Base-by-base conservation (phyloP, 257 asterid species). In the Solanum commersonii region DNA sequence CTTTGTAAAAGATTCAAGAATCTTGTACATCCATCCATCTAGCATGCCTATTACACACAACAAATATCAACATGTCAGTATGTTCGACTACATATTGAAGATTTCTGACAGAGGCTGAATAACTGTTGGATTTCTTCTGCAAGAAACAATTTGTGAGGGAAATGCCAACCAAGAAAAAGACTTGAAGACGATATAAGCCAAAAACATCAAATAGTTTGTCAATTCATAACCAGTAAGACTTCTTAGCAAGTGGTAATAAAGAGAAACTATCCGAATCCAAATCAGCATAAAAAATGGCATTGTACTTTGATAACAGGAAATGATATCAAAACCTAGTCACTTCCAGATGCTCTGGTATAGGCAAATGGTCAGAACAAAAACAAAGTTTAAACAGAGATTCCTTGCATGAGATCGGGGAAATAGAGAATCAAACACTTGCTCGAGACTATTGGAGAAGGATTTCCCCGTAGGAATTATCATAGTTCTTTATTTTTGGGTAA, bases 21-120 rank as follows among this genome's bases (percentile, higher is more conserved):
- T 84, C 89, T 96, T 93, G 93, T 88, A 92, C 98, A 95, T 95
- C 99, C 99, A 97, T 94, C 93, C 93, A 90, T 95, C 99, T 79
- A 97, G 94, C 99, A 97, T 93, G 78, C 99, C 99, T 97, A 95
- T 81, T 84, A 78, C 65, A 77, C 38, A 67, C 70, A 73, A 49
- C 5, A 88, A 37, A 20, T 52, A 52, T 8, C 37, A 44, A 27
- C 15, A 42, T 44, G 38, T 79, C 65, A 42, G 63, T 42, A 29
- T 42, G 63, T 25, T 42, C 18, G 65, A 14, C 60, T n/a, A 78
- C 35, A 78, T 78, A 29, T 8, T 42, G 65, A 79, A 42, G 38
- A 44, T 25, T 44, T 44, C 84, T 25, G 14, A 40, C 37, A 8
- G 84, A 42, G n/a, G 63, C 63, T 77, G 60, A 78, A 2, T 42